phyloP scores from a whole-genome alignment of 2,329 filamentous ascomycete species.

The Ophiostoma quercus region DNA sequence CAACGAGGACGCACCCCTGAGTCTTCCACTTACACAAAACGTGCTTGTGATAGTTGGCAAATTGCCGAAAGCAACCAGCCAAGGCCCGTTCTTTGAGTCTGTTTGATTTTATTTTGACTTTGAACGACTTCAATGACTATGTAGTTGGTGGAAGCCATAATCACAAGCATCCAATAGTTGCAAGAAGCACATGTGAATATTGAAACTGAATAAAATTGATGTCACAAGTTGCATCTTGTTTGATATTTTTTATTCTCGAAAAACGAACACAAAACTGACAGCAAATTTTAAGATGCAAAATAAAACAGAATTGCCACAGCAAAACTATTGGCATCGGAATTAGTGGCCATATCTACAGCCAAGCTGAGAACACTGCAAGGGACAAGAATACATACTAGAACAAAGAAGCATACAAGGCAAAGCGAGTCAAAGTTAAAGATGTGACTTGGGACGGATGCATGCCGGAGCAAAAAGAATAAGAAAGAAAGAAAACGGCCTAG shows the following conservation, averaged over 20 bases:
- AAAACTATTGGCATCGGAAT: too few relatives aligned
- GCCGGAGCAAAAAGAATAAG: not conserved
- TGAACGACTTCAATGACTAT: too few relatives aligned
- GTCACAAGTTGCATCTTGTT: too few relatives aligned
- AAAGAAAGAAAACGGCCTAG: not conserved
- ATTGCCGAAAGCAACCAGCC: slow-evolving; percentile 1
- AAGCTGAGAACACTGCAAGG: not conserved
- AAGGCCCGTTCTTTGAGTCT: not conserved
- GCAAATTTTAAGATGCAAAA: too few relatives aligned
- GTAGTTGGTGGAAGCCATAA: too few relatives aligned
- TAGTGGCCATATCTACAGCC: not conserved
- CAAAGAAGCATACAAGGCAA: not conserved
- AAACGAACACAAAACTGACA: too few relatives aligned
- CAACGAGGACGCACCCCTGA: not conserved
- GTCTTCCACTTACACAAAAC: not conserved
- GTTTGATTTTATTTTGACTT: not conserved
- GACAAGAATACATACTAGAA: not conserved
- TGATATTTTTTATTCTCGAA: too few relatives aligned
- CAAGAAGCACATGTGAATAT: too few relatives aligned
- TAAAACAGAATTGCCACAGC: too few relatives aligned
- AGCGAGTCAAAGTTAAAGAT: not conserved
- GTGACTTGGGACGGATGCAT: not conserved
- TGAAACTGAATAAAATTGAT: too few relatives aligned
- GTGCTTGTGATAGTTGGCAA: slow-evolving; percentile 4
- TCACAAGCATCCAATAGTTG: too few relatives aligned